Percentiles rank a stretch among this genome's conserved stretches.
These are phyloP conservation scores for Fragaria vesca DNA, from an alignment of 306 rosid species.

Conservation along the genomic window DNA sequence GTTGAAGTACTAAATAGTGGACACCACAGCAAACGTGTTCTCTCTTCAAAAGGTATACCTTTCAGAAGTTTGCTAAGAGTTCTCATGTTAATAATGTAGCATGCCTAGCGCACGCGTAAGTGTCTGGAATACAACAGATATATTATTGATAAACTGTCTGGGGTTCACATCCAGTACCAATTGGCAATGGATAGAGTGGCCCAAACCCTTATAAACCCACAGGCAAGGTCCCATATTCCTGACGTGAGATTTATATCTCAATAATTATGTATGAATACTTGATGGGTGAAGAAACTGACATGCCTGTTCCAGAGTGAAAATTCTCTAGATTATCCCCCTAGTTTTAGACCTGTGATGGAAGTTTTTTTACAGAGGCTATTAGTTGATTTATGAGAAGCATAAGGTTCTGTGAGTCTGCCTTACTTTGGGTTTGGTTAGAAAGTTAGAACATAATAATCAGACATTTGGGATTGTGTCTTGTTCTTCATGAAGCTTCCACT, in stretches of 20 bases:
- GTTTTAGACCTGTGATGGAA: not conserved
- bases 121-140: not conserved
- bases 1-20: slow-evolving; percentile 78
- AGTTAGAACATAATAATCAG: not conserved
- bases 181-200: too few relatives aligned
- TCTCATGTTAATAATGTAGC: not conserved
- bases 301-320: not conserved
- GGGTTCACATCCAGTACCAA: too few relatives aligned
- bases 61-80: not conserved
- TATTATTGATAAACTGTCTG: too few relatives aligned
- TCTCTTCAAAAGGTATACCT: slow-evolving; percentile 82
- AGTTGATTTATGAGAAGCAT: not conserved
- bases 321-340: not conserved
- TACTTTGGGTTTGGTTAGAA: not conserved
- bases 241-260: too few relatives aligned
- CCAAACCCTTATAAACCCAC: too few relatives aligned
- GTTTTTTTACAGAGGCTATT: not conserved
- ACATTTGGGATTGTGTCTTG: not conserved
- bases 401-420: not conserved
- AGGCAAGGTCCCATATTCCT: too few relatives aligned
- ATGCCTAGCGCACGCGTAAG: not conserved
- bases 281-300: not conserved
- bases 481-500: not conserved
- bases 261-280: not conserved
- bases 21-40: slow-evolving; percentile 67